A percentile compares a stretch with the other conserved stretches of the same genome.
phyloP scores from a whole-genome alignment of 768 basidiomycete genomes.

The Kwoniella sp. region DNA sequence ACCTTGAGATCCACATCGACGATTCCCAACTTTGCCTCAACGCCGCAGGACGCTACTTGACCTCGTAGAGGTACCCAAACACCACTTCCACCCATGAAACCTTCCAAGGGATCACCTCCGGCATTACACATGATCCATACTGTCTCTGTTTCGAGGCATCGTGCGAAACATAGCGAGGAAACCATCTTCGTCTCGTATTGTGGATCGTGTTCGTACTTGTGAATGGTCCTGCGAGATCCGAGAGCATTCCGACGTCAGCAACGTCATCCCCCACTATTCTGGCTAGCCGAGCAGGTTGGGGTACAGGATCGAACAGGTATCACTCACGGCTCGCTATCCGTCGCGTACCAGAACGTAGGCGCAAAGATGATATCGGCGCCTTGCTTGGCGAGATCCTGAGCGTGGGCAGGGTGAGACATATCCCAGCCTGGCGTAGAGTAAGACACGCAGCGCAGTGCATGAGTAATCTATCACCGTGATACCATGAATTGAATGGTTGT shows the following conservation, averaged over 20 bases:
- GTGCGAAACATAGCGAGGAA: constrained; percentile 33
- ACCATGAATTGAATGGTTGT: too few relatives aligned
- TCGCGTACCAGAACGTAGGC: constrained; percentile 49
- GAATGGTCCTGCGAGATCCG: constrained; percentile 22
- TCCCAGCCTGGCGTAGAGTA: constrained; percentile 45
- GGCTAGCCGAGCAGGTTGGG: too few relatives aligned
- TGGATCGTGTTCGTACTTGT: constrained; percentile 29
- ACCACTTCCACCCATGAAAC: constrained; percentile 49
- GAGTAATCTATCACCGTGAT: too few relatives aligned
- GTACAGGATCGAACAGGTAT: too few relatives aligned
- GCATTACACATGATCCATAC: constrained; percentile 46
- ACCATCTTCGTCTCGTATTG: constrained; percentile 43
- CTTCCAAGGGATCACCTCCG: constrained; percentile 35
- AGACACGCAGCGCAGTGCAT: too few relatives aligned
- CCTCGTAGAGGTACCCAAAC: constrained; percentile 49
- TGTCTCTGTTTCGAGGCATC: constrained; percentile 51
- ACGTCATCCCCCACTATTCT: too few relatives aligned
- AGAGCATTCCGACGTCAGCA: not conserved
- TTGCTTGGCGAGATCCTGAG: constrained; percentile 38
- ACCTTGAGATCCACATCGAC: constrained; percentile 46
- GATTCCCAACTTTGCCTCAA: constrained; percentile 18
- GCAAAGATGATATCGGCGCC: constrained; percentile 50
- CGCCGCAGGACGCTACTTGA: constrained; percentile 20
- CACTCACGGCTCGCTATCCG: constrained; percentile 51
- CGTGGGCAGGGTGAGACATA: constrained; percentile 44